Evolutionary conservation across 2,329 filamentous ascomycete species (phyloP).

Genomic region (Fusarium bactridioides): DNA sequence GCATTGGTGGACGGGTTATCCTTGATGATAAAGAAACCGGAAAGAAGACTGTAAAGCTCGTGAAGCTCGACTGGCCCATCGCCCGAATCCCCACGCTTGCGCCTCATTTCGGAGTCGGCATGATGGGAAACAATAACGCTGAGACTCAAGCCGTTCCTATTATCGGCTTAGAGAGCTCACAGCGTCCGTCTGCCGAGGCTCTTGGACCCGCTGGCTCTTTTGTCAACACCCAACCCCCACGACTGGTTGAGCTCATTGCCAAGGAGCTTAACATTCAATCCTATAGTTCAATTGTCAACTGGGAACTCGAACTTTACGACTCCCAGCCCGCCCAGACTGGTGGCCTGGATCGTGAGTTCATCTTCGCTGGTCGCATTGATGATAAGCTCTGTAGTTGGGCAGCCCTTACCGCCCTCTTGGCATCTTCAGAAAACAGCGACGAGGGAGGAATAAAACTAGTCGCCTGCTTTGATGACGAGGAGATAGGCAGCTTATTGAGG

Average conservation of each 20-base stretch:
- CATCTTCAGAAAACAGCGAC: constrained; percentile 63
- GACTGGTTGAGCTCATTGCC: constrained; percentile 83
- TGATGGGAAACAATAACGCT: constrained; percentile 73
- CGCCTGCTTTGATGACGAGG: constrained; percentile 96
- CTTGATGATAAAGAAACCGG: constrained; percentile 75
- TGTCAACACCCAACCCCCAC: constrained; percentile 81
- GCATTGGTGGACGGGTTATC: constrained; percentile 87
- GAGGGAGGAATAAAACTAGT: constrained; percentile 85
- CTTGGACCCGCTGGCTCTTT: constrained; percentile 77
- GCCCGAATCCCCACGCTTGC: constrained; percentile 91
- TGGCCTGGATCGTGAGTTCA: constrained; percentile 90
- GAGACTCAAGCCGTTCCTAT: constrained; percentile 97
- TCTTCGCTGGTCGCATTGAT: constrained; percentile 94
- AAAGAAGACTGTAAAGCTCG: constrained; percentile 82
- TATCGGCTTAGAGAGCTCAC: constrained; percentile 82
- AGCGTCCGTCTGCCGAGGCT: constrained; percentile 47
- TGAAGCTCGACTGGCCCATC: constrained; percentile 94
- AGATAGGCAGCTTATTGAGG: constrained; percentile 89
- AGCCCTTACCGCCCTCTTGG: constrained; percentile 83
- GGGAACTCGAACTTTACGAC: constrained; percentile 97
- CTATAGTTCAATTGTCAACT: constrained; percentile 83
- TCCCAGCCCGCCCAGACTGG: constrained; percentile 83
- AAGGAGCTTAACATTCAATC: constrained; percentile 76
- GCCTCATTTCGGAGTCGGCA: constrained; percentile 87
- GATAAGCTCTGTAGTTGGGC: constrained; percentile 98